A percentile compares a stretch with the other conserved stretches of the same genome.
Conservation (phyloP, 164 flowering plant genomes). For the Vitis cinerea region DNA sequence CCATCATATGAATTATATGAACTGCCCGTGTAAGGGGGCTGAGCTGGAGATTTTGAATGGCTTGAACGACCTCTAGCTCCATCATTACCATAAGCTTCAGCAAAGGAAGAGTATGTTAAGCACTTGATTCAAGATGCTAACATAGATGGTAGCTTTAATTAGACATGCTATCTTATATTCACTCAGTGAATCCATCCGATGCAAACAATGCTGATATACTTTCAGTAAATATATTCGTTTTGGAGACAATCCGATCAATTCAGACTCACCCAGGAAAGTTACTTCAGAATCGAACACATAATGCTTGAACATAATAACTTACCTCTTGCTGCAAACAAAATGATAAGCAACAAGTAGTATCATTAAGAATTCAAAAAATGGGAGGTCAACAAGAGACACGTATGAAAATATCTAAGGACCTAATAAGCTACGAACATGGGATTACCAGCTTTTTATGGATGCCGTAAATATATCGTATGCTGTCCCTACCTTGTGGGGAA, state of each 20-base stretch:
- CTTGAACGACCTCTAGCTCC: slow-evolving; percentile 76
- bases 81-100: slow-evolving; percentile 90
- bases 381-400: neutral
- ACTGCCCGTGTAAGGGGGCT: slow-evolving; percentile 39
- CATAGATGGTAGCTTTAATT: slow-evolving; percentile 51
- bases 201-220: slow-evolving; percentile 45
- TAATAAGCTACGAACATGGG: slow-evolving; percentile 28
- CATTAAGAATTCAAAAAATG: slow-evolving; percentile 17
- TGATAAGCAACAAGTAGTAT: slow-evolving; percentile 36
- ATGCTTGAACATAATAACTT: slow-evolving; percentile 76
- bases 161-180: slow-evolving; percentile 51
- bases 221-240: slow-evolving; percentile 47
- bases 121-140: slow-evolving; percentile 55
- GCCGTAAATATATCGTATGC: slow-evolving; percentile 42
- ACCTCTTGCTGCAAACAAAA: slow-evolving; percentile 91
- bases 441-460: slow-evolving; percentile 42
- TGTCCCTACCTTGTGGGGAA: slow-evolving; percentile 93
- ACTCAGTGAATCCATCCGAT: slow-evolving; percentile 52
- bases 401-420: neutral
- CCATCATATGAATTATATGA: slow-evolving; percentile 57
- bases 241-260: slow-evolving; percentile 51
- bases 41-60: slow-evolving; percentile 81
- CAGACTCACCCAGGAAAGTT: slow-evolving; percentile 53
- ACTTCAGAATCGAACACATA: slow-evolving; percentile 70
- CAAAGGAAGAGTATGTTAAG: slow-evolving; percentile 82